Conservation (phyloP, 2,329 filamentous ascomycete species). For the Monilinia aucupariae region DNA sequence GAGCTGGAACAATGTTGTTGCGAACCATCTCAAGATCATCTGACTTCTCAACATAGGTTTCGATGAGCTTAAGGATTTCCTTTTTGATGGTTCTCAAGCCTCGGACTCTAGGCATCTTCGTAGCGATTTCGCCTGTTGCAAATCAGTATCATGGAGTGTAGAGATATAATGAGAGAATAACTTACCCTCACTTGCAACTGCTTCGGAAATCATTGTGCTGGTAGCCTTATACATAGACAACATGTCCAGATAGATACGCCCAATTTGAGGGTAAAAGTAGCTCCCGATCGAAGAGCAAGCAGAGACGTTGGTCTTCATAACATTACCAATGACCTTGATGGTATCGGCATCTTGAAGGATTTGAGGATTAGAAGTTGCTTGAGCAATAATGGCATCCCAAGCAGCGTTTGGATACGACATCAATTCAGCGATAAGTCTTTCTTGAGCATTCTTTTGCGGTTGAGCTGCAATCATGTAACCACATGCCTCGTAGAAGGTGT, state of each 20-base stretch:
- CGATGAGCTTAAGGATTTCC: conserved; percentile 96
- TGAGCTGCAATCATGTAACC: conserved; percentile 99
- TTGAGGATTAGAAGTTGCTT: conserved; percentile 76
- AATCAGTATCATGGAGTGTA: conserved; percentile 33
- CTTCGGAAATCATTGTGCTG: conserved; percentile 92
- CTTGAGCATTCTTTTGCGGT: conserved; percentile 89
- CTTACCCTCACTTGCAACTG: conserved; percentile 76
- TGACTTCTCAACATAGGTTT: conserved; percentile 96
- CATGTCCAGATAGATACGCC: conserved; percentile 97
- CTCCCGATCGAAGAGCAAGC: conserved; percentile 93
- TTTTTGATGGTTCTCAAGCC: conserved; percentile 98
- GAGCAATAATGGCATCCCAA: conserved; percentile 91
- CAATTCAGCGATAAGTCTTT: conserved; percentile 81
- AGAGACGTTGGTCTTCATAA: conserved; percentile 99
- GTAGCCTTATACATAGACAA: conserved; percentile 97
- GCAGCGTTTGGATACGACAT: conserved; percentile 92
- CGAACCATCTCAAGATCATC: conserved; percentile 93
- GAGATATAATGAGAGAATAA: conserved; percentile 6
- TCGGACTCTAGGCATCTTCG: conserved; percentile 94
- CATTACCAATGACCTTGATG: conserved; percentile 98
- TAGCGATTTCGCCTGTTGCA: conserved; percentile 72
- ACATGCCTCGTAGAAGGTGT: conserved; percentile 98
- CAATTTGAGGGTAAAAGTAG: conserved; percentile 98
- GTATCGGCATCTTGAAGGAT: conserved; percentile 89
- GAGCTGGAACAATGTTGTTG: conserved; percentile 87